Conservation (phyloP, 176 grass and related monocot species). For the Stipa capillata region DNA sequence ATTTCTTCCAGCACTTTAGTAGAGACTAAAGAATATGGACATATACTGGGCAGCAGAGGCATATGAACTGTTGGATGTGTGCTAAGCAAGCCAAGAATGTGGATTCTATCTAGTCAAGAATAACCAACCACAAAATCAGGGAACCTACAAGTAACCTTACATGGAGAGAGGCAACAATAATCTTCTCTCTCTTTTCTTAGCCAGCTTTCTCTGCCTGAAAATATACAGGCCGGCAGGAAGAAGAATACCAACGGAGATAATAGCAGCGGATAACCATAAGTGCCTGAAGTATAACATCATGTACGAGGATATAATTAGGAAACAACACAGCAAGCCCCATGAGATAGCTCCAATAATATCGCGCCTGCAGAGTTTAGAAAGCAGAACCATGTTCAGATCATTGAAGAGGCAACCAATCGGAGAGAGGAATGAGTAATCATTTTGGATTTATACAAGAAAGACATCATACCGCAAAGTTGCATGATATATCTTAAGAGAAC, state of each 20-base stretch:
- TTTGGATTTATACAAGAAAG: neutral
- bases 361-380: conserved; percentile 45
- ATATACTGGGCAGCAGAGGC: neutral
- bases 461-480: neutral
- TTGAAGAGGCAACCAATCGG: neutral
- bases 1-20: conserved; percentile 23
- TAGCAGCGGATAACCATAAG: conserved; percentile 72
- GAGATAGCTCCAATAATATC: conserved; percentile 81
- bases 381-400: conserved; percentile 17
- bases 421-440: neutral
- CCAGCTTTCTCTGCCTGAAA: conserved; percentile 79
- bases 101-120: conserved; percentile 32
- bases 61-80: conserved; percentile 11
- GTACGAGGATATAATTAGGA: conserved; percentile 90
- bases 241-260: conserved; percentile 79
- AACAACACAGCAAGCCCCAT: conserved; percentile 82
- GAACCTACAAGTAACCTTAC: conserved; percentile 52
- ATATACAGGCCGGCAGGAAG: conserved; percentile 76
- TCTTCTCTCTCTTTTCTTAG: conserved; percentile 92
- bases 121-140: conserved; percentile 19
- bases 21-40: neutral
- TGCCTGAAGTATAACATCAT: conserved; percentile 84
- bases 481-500: neutral
- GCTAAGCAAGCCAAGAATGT: conserved; percentile 30
- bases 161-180: conserved; percentile 87